A percentile compares a stretch with the other conserved stretches of the same genome.
phyloP scores from a whole-genome alignment of 1,284 basidiomycete species.

The Cryptococcus floricola region DNA sequence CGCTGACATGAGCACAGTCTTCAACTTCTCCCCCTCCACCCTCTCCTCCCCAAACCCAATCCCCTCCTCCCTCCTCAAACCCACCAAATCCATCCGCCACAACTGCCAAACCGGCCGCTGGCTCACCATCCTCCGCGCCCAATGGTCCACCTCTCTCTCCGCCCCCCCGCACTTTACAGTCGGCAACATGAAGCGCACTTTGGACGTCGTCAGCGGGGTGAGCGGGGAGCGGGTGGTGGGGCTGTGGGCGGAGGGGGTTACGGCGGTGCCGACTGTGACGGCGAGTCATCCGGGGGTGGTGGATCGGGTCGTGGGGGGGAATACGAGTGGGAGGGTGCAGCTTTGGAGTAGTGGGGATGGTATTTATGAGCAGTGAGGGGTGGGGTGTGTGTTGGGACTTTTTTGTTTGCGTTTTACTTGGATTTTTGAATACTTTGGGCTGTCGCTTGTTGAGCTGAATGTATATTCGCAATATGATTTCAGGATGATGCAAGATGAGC shows the following conservation, averaged over 20 bases:
- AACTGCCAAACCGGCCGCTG: constrained; percentile 53
- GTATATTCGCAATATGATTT: too few relatives aligned
- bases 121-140: constrained; percentile 52
- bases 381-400: too few relatives aligned
- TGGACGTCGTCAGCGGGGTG: constrained; percentile 44
- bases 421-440: too few relatives aligned
- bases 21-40: constrained; percentile 39
- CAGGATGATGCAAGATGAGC: too few relatives aligned
- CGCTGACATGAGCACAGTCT: constrained; percentile 36
- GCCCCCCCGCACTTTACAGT: constrained; percentile 50
- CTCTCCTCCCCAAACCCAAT: constrained; percentile 33
- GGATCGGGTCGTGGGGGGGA: constrained; percentile 47
- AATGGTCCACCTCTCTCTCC: constrained; percentile 50
- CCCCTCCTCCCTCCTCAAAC: constrained; percentile 32
- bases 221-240: constrained; percentile 42
- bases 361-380: too few relatives aligned
- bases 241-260: constrained; percentile 45
- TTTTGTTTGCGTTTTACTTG: too few relatives aligned
- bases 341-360: constrained; percentile 24
- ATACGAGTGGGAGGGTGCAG: constrained; percentile 47
- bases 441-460: too few relatives aligned
- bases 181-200: constrained; percentile 51
- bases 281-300: constrained; percentile 47
- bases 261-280: constrained; percentile 51
- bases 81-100: constrained; percentile 38